Evolutionary conservation across 306 rosid genomes (phyloP), one percentile per base, ranked within the genome.

Genomic region (Cucumis sativus): DNA sequence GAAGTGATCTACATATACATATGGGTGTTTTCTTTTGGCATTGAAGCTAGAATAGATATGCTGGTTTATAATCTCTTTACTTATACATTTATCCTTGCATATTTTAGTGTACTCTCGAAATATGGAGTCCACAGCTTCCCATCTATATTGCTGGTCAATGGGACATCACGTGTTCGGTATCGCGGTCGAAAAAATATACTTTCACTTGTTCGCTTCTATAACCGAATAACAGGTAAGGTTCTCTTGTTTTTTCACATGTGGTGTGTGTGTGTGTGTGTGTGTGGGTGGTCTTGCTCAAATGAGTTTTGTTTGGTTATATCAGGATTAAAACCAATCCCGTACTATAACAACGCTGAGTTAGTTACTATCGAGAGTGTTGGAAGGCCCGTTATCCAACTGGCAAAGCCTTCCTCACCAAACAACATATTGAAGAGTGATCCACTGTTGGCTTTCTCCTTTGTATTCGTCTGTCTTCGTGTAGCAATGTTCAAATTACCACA

Each of bases 61-160:
- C 70, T 62, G 58, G 21, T 20, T 20, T 69, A 39, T 11, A 23
- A 33, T 28, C 17, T 80, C 78, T 80, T n/a, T 56, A 72, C 77
- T 73, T 56, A 49, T 15, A 9, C 67, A 15, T 58, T 71, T 51
- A 51, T 18, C 30, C 64, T 45, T 65, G 33, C 79, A 30, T 70
- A 33, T 52, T 85, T 84, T 85, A 93, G 98, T 43, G 81, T 88
- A 35, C 88, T 83, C 81, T 91, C 98, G 58, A 90, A 78, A 84
- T 84, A 89, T 82, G 91, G 95, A 67, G 86, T 93, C 79, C 88
- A 82, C 77, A 84, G 98, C 84, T 64, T 91, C 78, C 98, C 98
- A 3, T 88, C 96, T 6, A 75, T 90, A 70, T 62, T 93, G 79
- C 70, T 93, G 67, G 86, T 91, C 79, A 93, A 93, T 69, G 85